Conservation (phyloP, 1,139 yeast genomes). For the Hansenula lynferdii region DNA sequence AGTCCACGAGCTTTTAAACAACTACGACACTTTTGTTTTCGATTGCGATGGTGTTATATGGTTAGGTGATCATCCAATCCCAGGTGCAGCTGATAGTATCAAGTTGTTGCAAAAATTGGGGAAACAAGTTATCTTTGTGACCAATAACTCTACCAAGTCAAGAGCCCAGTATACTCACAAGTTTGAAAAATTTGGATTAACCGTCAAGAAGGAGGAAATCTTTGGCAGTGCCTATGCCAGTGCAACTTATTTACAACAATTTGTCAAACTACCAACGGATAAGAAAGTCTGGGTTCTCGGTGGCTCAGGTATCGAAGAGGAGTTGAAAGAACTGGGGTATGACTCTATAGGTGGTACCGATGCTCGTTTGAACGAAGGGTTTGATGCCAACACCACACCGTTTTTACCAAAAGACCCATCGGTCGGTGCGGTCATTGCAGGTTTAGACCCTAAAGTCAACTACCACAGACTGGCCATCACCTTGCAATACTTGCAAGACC, state of each 20-base stretch:
- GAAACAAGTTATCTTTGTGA: conserved; percentile 80
- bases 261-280: conserved; percentile 62
- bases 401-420: conserved; percentile 54
- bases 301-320: conserved; percentile 75
- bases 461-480: conserved; percentile 81
- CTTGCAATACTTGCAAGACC: conserved; percentile 70
- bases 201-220: conserved; percentile 64
- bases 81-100: conserved; percentile 66
- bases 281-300: conserved; percentile 88
- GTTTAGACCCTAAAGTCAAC: conserved; percentile 71
- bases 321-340: conserved; percentile 63
- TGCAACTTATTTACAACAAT: conserved; percentile 79
- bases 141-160: conserved; percentile 93
- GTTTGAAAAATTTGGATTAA: conserved; percentile 71
- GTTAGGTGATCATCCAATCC: conserved; percentile 73
- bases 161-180: conserved; percentile 71
- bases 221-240: conserved; percentile 92
- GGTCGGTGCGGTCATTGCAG: conserved; percentile 89
- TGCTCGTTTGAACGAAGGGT: conserved; percentile 32
- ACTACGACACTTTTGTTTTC: conserved; percentile 77
- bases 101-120: conserved; percentile 43
- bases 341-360: conserved; percentile 72
- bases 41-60: conserved; percentile 96
- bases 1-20: conserved; percentile 49
- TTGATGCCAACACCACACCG: conserved; percentile 39